Conservation (phyloP, 2,329 filamentous ascomycete genomes). For the Lasiodiplodia theobromae region DNA sequence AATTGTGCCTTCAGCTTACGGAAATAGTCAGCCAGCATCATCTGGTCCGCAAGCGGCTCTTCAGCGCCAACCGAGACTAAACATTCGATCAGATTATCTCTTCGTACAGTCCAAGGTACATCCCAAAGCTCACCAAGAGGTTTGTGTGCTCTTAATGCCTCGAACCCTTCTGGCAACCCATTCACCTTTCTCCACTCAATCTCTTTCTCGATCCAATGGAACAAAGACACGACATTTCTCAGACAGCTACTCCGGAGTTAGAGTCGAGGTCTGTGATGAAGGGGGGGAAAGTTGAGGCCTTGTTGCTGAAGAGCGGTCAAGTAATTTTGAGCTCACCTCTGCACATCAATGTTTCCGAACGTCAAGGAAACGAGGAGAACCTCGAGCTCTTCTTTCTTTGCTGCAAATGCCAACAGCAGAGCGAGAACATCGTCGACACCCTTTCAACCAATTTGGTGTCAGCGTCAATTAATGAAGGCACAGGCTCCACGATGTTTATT, state of each 20-base stretch:
- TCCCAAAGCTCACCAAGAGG: constrained; percentile 61
- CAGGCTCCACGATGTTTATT: background rate
- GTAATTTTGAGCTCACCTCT: constrained; percentile 63
- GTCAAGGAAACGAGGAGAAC: constrained; percentile 86
- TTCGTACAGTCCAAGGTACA: background rate
- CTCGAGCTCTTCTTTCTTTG: constrained; percentile 83
- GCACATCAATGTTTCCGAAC: constrained; percentile 90
- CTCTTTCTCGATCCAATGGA: constrained; percentile 91
- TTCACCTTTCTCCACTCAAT: constrained; percentile 78
- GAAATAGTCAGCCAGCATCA: constrained; percentile 75
- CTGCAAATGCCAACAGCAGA: constrained; percentile 83
- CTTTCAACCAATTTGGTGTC: constrained; percentile 37
- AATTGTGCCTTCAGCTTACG: constrained; percentile 62
- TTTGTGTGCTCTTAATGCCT: constrained; percentile 73
- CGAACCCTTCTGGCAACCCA: constrained; percentile 74
- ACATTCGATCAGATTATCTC: background rate
- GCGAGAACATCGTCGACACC: constrained; percentile 93
- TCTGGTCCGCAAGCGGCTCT: constrained; percentile 82
- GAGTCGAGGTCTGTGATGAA: background rate
- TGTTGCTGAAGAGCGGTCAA: background rate
- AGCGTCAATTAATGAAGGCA: background rate
- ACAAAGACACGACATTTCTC: constrained; percentile 86
- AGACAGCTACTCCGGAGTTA: constrained; percentile 67
- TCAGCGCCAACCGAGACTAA: constrained; percentile 82
- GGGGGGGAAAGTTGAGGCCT: too few relatives aligned